Evolutionary conservation across 2,329 filamentous ascomycete species (phyloP).

Genomic region (Cercospora citrullina): DNA sequence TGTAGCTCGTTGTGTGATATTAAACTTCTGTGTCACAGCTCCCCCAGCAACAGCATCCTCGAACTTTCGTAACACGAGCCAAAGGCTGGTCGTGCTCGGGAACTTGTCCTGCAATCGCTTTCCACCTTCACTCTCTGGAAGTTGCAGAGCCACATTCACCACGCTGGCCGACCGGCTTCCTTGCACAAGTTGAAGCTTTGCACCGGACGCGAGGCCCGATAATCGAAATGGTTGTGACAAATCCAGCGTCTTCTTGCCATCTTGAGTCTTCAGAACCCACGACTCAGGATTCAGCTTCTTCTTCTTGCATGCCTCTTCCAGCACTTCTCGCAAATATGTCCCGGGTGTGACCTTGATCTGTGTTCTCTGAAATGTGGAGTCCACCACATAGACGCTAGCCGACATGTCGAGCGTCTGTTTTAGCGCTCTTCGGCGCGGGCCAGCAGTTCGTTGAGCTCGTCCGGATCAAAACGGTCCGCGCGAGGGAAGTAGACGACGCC

Average conservation of each 20-base stretch:
- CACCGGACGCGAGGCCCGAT: slow-evolving; percentile 77
- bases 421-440: not conserved
- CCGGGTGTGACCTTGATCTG: slow-evolving; percentile 80
- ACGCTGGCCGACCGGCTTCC: slow-evolving; percentile 81
- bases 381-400: slow-evolving; percentile 77
- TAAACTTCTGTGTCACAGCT: slow-evolving; percentile 52
- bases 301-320: slow-evolving; percentile 84
- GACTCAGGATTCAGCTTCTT: slow-evolving; percentile 70
- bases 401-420: slow-evolving; percentile 59
- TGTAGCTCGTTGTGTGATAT: slow-evolving; percentile 81
- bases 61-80: slow-evolving; percentile 86
- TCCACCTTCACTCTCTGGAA: slow-evolving; percentile 69
- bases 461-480: not conserved
- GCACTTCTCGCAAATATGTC: slow-evolving; percentile 79
- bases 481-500: not conserved
- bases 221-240: slow-evolving; percentile 81
- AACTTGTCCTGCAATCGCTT: slow-evolving; percentile 80
- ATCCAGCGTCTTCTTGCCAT: slow-evolving; percentile 76
- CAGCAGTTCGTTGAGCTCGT: not conserved
- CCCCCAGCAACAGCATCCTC: slow-evolving; percentile 69
- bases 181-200: slow-evolving; percentile 88
- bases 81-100: slow-evolving; percentile 81
- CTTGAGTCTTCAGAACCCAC: slow-evolving; percentile 83
- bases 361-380: slow-evolving; percentile 72
- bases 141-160: slow-evolving; percentile 84